These are phyloP conservation scores for Pleomassaria siparia DNA, from an alignment of 2,329 filamentous ascomycete genomes.

Conservation along the genomic window DNA sequence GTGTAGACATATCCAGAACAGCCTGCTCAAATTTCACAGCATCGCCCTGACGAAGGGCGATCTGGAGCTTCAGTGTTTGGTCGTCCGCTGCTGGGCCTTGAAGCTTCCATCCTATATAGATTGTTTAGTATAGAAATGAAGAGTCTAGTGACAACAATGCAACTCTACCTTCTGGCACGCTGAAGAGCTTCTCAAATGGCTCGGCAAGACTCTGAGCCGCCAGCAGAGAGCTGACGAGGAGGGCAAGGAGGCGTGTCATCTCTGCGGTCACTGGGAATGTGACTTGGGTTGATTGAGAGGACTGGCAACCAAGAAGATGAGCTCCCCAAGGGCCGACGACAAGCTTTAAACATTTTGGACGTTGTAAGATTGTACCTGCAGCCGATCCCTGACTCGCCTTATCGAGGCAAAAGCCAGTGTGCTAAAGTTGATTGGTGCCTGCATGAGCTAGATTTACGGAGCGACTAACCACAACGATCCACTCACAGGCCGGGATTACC, in stretches of 20 bases:
- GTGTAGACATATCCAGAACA: slow-evolving; percentile 49
- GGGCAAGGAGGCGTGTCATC: not conserved
- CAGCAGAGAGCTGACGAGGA: slow-evolving; percentile 25
- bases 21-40: slow-evolving; percentile 42
- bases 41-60: slow-evolving; percentile 33
- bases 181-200: slow-evolving; percentile 28
- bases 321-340: not conserved
- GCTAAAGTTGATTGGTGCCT: too few species aligned
- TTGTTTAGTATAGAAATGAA: not conserved
- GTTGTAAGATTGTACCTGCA: not conserved
- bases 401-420: too few species aligned
- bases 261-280: not conserved
- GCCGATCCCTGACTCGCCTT: not conserved
- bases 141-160: not conserved
- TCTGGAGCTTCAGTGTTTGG: slow-evolving; percentile 30
- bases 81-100: slow-evolving; percentile 19
- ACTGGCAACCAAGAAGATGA: not conserved
- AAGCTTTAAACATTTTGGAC: not conserved
- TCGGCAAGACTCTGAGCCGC: slow-evolving; percentile 23
- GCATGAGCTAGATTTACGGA: too few species aligned
- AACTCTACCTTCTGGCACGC: slow-evolving; percentile 21
- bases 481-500: too few species aligned
- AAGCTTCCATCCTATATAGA: slow-evolving; percentile 24
- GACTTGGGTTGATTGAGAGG: not conserved
- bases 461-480: too few species aligned